phyloP scores from a whole-genome alignment of 1,284 basidiomycete species.

The Hypsizygus ulmarius region DNA sequence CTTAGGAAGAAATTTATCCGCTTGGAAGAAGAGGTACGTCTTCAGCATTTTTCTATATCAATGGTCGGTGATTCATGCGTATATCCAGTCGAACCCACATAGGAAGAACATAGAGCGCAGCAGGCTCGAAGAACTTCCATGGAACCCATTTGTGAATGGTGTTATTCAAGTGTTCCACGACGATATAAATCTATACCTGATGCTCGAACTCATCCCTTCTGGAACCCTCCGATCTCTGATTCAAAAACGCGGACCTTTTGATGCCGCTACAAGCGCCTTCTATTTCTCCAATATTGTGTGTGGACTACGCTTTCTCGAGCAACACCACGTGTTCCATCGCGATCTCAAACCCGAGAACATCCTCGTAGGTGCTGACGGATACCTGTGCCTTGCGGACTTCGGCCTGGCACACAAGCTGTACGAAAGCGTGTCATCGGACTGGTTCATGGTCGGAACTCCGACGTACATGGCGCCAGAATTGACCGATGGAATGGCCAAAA shows the following conservation, averaged over 20 bases:
- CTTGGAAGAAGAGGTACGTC: slow-evolving; percentile 12
- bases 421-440: slow-evolving; percentile 33
- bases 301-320: slow-evolving; percentile 64
- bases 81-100: slow-evolving; percentile 6
- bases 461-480: slow-evolving; percentile 76
- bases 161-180: slow-evolving; percentile 46
- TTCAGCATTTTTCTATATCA: neutral
- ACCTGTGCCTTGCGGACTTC: slow-evolving; percentile 73
- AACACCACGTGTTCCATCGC: slow-evolving; percentile 63
- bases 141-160: slow-evolving; percentile 51
- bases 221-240: slow-evolving; percentile 41
- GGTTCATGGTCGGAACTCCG: slow-evolving; percentile 57
- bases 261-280: slow-evolving; percentile 37
- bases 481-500: slow-evolving; percentile 41
- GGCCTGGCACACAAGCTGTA: slow-evolving; percentile 53
- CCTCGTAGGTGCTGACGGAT: slow-evolving; percentile 59
- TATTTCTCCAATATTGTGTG: slow-evolving; percentile 63
- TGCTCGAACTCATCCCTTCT: slow-evolving; percentile 46
- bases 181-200: slow-evolving; percentile 42
- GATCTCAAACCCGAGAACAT: slow-evolving; percentile 88
- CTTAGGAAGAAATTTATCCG: slow-evolving; percentile 33
- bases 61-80: neutral
- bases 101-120: slow-evolving; percentile 39
- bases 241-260: slow-evolving; percentile 29
- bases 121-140: slow-evolving; percentile 39